Conservation (phyloP, 306 rosid species). For the Acacia confusa region DNA sequence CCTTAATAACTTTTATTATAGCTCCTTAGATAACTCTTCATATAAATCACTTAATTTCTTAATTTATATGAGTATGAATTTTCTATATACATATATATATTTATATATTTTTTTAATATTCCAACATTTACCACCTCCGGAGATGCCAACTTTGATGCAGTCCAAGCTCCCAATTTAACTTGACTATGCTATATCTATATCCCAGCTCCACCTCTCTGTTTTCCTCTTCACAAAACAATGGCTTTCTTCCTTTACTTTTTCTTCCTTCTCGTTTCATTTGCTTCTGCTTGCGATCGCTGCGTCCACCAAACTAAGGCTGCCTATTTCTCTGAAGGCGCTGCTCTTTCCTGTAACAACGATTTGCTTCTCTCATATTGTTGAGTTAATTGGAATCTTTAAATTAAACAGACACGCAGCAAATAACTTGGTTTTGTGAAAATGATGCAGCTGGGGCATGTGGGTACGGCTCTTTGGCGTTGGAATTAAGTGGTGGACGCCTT, state of each 20-base stretch:
- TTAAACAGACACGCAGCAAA: background rate
- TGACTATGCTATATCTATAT: slow-evolving; percentile 19
- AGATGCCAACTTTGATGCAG: slow-evolving; percentile 30
- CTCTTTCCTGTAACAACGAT: slow-evolving; percentile 58
- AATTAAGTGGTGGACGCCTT: slow-evolving; percentile 51
- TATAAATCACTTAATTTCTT: too few relatives aligned
- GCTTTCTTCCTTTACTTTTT: slow-evolving; percentile 44
- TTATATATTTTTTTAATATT: too few relatives aligned
- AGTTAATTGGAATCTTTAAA: background rate
- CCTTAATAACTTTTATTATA: too few relatives aligned
- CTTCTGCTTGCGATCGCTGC: slow-evolving; percentile 78
- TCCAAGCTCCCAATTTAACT: background rate
- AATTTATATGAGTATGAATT: too few relatives aligned
- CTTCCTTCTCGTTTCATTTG: slow-evolving; percentile 54
- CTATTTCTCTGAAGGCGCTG: slow-evolving; percentile 48
- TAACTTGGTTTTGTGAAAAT: slow-evolving; percentile 15
- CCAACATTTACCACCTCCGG: background rate
- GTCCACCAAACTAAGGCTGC: slow-evolving; percentile 61
- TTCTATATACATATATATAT: fast-evolving
- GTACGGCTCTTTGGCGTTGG: slow-evolving; percentile 69
- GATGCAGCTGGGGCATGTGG: slow-evolving; percentile 92
- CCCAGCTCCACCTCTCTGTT: background rate
- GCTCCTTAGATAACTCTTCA: too few relatives aligned
- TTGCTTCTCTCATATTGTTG: background rate
- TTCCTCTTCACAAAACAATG: slow-evolving; percentile 35